Conservation (phyloP, 1,284 basidiomycete genomes). For the Cutaneotrichosporon cyanovorans region DNA sequence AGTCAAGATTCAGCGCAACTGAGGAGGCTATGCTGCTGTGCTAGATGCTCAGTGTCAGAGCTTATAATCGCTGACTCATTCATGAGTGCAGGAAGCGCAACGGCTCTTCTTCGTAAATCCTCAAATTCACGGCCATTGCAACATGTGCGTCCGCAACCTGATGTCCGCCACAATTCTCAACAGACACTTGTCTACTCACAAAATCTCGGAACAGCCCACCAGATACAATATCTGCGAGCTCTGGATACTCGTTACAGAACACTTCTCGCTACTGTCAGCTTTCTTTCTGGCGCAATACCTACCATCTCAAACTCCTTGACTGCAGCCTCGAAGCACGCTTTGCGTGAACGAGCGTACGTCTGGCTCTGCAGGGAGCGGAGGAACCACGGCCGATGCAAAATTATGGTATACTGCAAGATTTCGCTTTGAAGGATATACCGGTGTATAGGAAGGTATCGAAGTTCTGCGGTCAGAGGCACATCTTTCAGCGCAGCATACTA, state of each 20-base stretch:
- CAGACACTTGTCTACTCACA: constrained; percentile 32
- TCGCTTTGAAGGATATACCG: constrained; percentile 44
- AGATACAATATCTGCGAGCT: constrained; percentile 37
- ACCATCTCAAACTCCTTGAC: constrained; percentile 37
- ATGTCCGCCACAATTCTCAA: too few relatives aligned
- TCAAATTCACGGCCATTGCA: too few relatives aligned
- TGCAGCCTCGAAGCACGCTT: constrained; percentile 39
- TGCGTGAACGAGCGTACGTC: constrained; percentile 32
- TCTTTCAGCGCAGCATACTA: not conserved
- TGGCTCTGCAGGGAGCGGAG: constrained; percentile 31
- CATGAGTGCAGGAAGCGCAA: too few relatives aligned
- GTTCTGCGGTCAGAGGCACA: constrained; percentile 12
- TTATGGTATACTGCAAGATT: constrained; percentile 40
- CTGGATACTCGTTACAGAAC: constrained; percentile 38
- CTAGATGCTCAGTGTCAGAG: too few relatives aligned
- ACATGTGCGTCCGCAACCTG: too few relatives aligned
- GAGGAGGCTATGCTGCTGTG: too few relatives aligned
- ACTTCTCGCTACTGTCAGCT: constrained; percentile 25
- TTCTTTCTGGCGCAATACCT: constrained; percentile 1
- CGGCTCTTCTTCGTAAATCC: too few relatives aligned
- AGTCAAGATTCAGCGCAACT: not conserved
- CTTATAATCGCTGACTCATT: too few relatives aligned
- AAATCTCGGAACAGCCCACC: constrained; percentile 41
- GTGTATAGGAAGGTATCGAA: constrained; percentile 38
- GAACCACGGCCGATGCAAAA: constrained; percentile 44